A percentile compares a stretch with the other conserved stretches of the same genome.
Evolutionary conservation across 75 land plant genomes (phyloP).

Genomic region (Pinus taeda): DNA sequence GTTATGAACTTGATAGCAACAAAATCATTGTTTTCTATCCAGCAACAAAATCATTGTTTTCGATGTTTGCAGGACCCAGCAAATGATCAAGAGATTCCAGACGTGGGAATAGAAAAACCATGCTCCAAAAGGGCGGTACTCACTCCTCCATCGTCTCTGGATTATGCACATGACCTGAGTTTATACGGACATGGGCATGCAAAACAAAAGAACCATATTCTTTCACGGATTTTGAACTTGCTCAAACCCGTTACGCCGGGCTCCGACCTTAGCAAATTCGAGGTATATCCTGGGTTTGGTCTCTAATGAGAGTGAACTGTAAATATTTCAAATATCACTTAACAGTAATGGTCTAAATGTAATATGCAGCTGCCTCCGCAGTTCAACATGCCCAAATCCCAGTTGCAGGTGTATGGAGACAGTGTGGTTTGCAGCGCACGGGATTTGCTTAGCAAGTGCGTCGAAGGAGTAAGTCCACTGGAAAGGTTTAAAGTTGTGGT

Average conservation of each 20-base stretch:
- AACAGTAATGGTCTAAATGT: not conserved
- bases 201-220: not conserved
- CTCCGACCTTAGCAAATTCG: constrained; percentile 66
- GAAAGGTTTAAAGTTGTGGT: constrained; percentile 66
- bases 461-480: constrained; percentile 29
- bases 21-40: no score
- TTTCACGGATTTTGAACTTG: constrained; percentile 16
- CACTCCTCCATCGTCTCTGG: constrained; percentile 5
- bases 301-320: not conserved
- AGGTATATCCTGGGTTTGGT: constrained; percentile 21
- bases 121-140: not conserved
- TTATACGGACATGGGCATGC: not conserved
- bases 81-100: no score
- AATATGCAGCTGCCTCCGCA: constrained; percentile 57
- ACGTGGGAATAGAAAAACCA: no score
- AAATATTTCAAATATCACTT: not conserved
- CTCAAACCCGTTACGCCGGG: constrained; percentile 63
- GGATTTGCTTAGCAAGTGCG: constrained; percentile 55
- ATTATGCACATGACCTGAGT: not conserved
- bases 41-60: no score
- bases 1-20: no score
- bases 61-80: no score
- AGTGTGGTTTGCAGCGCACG: constrained; percentile 51
- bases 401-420: constrained; percentile 80
- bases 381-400: constrained; percentile 89